These are phyloP conservation scores for Scenedesmus sp. DNA, from an alignment of 163 green algal genomes.

Conservation along the genomic window DNA sequence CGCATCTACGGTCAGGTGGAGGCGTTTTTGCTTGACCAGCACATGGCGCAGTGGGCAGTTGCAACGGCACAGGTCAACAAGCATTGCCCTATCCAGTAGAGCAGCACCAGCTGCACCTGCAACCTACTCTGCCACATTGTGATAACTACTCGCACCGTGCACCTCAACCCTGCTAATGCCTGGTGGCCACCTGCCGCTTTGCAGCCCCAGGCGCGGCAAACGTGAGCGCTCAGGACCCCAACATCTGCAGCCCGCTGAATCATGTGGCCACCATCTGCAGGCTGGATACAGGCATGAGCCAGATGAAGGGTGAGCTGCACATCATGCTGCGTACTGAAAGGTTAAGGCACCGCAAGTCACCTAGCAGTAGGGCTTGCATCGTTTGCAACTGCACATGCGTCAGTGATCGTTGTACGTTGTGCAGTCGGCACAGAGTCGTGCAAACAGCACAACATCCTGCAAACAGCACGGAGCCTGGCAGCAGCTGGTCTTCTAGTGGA, in stretches of 20 bases:
- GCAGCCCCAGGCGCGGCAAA: constrained; percentile 23
- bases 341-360: neutral
- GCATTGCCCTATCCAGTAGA: no score
- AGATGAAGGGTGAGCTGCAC: constrained; percentile 18
- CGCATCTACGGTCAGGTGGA: neutral
- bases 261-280: constrained; percentile 41
- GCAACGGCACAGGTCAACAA: neutral
- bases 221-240: neutral
- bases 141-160: neutral
- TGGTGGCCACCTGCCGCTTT: neutral
- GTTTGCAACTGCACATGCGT: no score
- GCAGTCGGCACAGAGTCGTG: no score
- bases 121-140: neutral
- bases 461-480: no score
- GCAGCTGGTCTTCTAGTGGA: no score
- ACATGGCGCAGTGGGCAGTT: neutral
- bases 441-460: no score
- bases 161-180: neutral
- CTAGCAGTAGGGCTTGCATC: neutral
- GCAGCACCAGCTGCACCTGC: neutral
- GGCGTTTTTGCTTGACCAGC: neutral
- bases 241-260: constrained; percentile 31
- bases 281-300: constrained; percentile 34
- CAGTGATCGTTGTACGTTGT: no score
- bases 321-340: neutral